phyloP scores from a whole-genome alignment of 768 basidiomycete genomes.

The Termitomyces sp. region DNA sequence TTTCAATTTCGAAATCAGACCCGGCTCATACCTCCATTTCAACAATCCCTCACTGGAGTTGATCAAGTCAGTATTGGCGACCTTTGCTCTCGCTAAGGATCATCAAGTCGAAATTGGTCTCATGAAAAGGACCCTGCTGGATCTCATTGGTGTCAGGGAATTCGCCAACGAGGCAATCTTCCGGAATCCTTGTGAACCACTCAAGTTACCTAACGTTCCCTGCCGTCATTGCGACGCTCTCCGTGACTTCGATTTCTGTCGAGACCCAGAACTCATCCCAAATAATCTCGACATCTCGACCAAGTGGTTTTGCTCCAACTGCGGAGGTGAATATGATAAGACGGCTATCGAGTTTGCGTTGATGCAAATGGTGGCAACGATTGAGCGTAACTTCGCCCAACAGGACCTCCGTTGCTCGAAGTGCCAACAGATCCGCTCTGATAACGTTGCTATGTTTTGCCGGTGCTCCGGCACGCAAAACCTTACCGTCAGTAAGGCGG shows the following conservation, averaged over 20 bases:
- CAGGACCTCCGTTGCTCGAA: slow-evolving; percentile 88
- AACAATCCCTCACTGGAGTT: slow-evolving; percentile 85
- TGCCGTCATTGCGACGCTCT: slow-evolving; percentile 82
- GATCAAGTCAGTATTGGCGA: slow-evolving; percentile 80
- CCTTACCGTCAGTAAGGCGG: slow-evolving; percentile 65
- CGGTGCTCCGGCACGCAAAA: slow-evolving; percentile 84
- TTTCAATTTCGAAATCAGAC: slow-evolving; percentile 80
- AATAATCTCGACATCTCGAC: slow-evolving; percentile 40
- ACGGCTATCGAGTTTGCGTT: slow-evolving; percentile 80
- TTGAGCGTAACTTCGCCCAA: slow-evolving; percentile 74
- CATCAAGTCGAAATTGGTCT: slow-evolving; percentile 83
- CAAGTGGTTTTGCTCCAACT: slow-evolving; percentile 67
- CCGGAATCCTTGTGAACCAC: slow-evolving; percentile 86
- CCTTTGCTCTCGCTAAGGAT: slow-evolving; percentile 75
- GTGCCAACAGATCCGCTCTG: slow-evolving; percentile 87
- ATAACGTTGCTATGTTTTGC: slow-evolving; percentile 82
- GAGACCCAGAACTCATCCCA: slow-evolving; percentile 80
- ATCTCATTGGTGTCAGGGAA: slow-evolving; percentile 80
- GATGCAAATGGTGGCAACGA: slow-evolving; percentile 64
- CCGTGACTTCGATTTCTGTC: slow-evolving; percentile 92
- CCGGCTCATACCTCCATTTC: slow-evolving; percentile 77
- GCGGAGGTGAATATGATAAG: slow-evolving; percentile 87
- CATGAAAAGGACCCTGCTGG: slow-evolving; percentile 83
- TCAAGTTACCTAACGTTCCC: slow-evolving; percentile 81
- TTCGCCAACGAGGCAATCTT: slow-evolving; percentile 83